Percentiles rank a stretch among this genome's conserved stretches.
phyloP scores from a whole-genome alignment of 257 asterid genomes.

The Lycium barbarum region DNA sequence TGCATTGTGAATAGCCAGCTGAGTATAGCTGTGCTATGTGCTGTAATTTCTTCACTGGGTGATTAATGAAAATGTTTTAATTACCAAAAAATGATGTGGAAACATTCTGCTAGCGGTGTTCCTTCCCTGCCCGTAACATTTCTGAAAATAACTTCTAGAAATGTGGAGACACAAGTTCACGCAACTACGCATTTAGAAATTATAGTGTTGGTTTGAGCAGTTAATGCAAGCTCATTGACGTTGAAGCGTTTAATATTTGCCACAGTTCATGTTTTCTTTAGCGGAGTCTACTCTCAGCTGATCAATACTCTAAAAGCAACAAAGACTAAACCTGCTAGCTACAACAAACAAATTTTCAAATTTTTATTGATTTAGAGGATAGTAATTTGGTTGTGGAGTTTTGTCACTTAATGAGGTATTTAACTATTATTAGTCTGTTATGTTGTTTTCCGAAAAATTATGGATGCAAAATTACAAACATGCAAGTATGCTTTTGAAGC shows the following conservation, averaged over 20 bases:
- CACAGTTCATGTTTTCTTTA: not conserved
- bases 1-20: too few species aligned
- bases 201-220: not conserved
- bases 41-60: too few species aligned
- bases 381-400: conserved; percentile 9
- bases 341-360: not conserved
- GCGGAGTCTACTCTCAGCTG: not conserved
- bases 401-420: not conserved
- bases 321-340: not conserved
- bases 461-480: not conserved
- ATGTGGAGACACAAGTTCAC: not conserved
- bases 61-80: too few species aligned
- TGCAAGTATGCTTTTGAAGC: not conserved
- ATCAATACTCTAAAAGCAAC: not conserved
- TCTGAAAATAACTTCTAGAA: too few species aligned
- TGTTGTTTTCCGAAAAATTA: not conserved
- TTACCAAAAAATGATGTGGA: too few species aligned
- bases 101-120: too few species aligned
- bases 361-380: conserved; percentile 9
- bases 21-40: too few species aligned
- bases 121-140: too few species aligned
- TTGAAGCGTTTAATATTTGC: not conserved
- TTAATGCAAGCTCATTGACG: not conserved
- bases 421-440: not conserved
- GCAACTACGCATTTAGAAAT: not conserved